Percentiles rank a stretch among this genome's conserved stretches.
phyloP scores from a whole-genome alignment of 371 early-diverging fungal species.

The Lichtheimia ornata region DNA sequence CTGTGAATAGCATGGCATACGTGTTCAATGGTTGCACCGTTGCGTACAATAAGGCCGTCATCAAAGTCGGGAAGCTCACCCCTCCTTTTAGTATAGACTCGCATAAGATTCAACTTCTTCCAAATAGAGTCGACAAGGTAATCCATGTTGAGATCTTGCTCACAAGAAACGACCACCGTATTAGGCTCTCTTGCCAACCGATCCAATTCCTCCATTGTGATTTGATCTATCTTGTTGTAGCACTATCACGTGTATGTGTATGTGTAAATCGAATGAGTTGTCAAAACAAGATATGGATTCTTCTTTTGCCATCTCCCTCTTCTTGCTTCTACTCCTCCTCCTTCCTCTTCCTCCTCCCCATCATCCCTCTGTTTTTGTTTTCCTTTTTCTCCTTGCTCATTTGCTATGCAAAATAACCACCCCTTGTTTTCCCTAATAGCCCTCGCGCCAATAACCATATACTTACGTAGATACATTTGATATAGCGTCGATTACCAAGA shows the following conservation, averaged over 20 bases:
- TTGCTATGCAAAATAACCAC: too few species aligned
- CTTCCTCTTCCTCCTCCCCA: too few species aligned
- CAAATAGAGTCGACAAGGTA: conserved; percentile 89
- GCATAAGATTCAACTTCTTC: conserved; percentile 84
- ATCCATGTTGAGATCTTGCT: conserved; percentile 94
- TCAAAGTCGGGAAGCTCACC: conserved; percentile 97
- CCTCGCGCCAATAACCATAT: too few species aligned
- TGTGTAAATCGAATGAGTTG: conserved; percentile 1
- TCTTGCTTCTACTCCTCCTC: too few species aligned
- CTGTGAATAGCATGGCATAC: conserved; percentile 97
- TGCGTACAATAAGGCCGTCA: conserved; percentile 91
- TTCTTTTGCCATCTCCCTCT: background rate
- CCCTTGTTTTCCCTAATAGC: too few species aligned
- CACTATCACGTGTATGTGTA: conserved; percentile 53
- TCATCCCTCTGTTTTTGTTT: too few species aligned
- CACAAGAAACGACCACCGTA: conserved; percentile 93
- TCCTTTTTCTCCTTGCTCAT: too few species aligned
- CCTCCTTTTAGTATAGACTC: conserved; percentile 98
- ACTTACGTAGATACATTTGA: conserved; percentile 92
- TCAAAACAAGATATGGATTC: background rate
- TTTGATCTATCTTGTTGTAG: conserved; percentile 98
- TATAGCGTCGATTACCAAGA: conserved; percentile 96
- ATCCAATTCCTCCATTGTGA: conserved; percentile 97
- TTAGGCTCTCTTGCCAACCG: conserved; percentile 82
- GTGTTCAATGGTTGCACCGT: conserved; percentile 91